Evolutionary conservation across 2,329 filamentous ascomycete genomes (phyloP), one percentile per base, ranked within the genome.

Genomic region (Hortaea werneckii): DNA sequence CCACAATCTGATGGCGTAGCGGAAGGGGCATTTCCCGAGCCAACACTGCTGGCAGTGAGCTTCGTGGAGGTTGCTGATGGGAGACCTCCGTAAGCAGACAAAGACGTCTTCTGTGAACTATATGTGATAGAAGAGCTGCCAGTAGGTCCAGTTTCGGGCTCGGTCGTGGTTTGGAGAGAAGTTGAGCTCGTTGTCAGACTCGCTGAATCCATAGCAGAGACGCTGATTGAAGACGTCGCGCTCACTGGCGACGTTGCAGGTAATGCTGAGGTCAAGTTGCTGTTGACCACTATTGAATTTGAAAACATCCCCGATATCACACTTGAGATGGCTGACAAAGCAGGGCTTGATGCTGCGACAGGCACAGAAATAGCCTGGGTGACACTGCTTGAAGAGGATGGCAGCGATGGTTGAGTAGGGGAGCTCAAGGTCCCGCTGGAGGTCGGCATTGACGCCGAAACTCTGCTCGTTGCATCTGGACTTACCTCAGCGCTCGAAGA

Each of bases 1-100:
- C 70, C 70, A 43, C 70, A 73, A 9, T n/a, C 32, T 5, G 45
- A 52, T 11, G 54, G 47, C 11, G 57, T 53, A 11, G 53, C 51
- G 5, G 55, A 57, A 1, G 50, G 50, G 10, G 50, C 29, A 9
- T 50, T 42, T 20, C 20, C 20, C 20, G 20, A 20, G 20, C 20
- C 20, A 20, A 30, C 50, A 50, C 5, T 46, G 44, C 32, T 51
- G 49, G 38, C 44, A 51, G 37, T 20, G 43, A 51, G 27, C 43
- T 50, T 49, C 42, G 44, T 50, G 34, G 43, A 51, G n/a, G 46
- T 51, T 37, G 34, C 34, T 12, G 12, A 37, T 37, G 34, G 20
- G 20, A 20, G 20, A 20, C 34, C 34, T 37, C 12, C 34, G 34
- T 37, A 37, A 12, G 34, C 34, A 37, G 34, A 37, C 34, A 12